phyloP scores from a whole-genome alignment of 768 basidiomycete species.

The Cyclocybe aegerita region DNA sequence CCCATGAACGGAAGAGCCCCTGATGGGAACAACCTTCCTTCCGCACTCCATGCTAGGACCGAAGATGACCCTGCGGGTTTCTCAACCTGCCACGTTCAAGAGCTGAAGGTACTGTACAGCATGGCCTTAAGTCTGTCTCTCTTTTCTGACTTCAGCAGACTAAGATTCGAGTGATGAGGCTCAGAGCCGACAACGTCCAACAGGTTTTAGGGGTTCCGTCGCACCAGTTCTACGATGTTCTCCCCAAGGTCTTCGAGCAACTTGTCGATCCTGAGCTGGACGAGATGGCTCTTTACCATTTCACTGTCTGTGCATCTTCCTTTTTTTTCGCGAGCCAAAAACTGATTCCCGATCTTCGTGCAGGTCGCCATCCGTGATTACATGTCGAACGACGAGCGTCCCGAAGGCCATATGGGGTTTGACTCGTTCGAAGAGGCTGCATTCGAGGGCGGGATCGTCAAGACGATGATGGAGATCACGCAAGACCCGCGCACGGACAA shows the following conservation, averaged over 20 bases:
- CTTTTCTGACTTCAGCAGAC: too few species aligned
- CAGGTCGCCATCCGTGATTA: constrained; percentile 2
- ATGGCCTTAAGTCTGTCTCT: too few species aligned
- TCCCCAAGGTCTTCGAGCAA: constrained; percentile 21
- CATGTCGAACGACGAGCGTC: constrained; percentile 1
- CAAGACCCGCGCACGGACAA: constrained; percentile 14
- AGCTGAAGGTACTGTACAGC: too few species aligned
- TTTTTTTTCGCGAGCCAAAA: not conserved
- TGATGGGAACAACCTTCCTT: not conserved
- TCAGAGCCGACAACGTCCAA: constrained; percentile 16
- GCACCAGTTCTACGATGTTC: constrained; percentile 8
- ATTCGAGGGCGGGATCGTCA: constrained; percentile 24
- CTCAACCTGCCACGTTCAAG: not conserved
- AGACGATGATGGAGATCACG: constrained; percentile 21
- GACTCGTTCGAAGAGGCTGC: constrained; percentile 22
- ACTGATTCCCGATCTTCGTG: not conserved
- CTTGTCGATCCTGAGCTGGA: constrained; percentile 22
- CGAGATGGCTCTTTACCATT: constrained; percentile 16
- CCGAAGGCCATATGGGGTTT: constrained; percentile 15
- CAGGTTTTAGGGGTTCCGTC: constrained; percentile 14
- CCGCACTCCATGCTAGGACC: not conserved
- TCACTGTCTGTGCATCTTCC: constrained; percentile 4
- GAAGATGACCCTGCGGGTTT: not conserved
- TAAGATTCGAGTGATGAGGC: constrained; percentile 3
- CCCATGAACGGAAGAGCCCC: not conserved